Evolutionary conservation across 78 protist species (phyloP), one percentile per base, ranked within the genome.

Genomic region (Isochrysis galbana): DNA sequence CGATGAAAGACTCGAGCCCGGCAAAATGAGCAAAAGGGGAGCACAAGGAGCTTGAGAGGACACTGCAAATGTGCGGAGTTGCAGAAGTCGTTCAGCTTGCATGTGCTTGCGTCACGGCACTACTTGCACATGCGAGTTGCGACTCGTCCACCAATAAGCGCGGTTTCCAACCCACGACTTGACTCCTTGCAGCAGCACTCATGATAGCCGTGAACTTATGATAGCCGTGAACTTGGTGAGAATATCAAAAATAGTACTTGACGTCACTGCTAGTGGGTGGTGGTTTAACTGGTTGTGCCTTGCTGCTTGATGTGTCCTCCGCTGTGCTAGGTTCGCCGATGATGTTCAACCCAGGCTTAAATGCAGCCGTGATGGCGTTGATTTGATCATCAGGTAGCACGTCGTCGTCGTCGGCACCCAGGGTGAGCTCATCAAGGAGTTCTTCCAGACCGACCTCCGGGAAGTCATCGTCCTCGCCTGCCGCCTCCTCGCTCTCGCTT

Each of bases 401-500:
- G 78, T 32, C 78, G 26, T n/a, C 86, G 5, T 34, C 46, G 39
- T 26, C 51, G 41, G 38, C 88, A 19, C 88, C 88, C 41, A 80
- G 47, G 41, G 88, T 44, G 26, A 80, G 54, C n/a, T 80, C 88
- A 54, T 80, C 88, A 25, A 80, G 48, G 55, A 80, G 55, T 38
- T 80, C 88, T 17, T 80, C 54, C 29, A 80, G 88, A 17, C 54
- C 88, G 21, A 80, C 88, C 14, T 80, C 88, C 0, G 88, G 48
- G n/a, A 41, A 44, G 54, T 32, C 38, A 38, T 41, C 39, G 38
- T 44, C 88, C 4, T 80, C 88, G 34, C 29, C 87, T 3, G 38
- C 87, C 25, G 5, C 87, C 36, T 39, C 87, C 51, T 2, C 51
- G 34, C 26, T 19, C n/a, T 42, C 48, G 36, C 36, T 19, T 32